Conservation (phyloP, 164 flowering plant genomes). For the Chimonanthus salicifolius region DNA sequence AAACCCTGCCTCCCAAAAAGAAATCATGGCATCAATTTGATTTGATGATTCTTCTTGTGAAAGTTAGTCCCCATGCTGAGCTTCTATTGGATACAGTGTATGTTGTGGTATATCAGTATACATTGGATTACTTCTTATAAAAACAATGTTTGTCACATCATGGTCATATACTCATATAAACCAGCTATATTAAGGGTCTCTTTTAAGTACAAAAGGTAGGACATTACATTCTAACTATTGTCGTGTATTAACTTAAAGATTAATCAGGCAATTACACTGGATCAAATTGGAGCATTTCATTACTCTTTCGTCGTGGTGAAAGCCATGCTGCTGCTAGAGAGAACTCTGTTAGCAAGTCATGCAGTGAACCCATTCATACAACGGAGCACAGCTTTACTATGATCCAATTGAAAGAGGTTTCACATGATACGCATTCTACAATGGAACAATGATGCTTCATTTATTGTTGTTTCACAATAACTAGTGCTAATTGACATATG, state of each 20-base stretch:
- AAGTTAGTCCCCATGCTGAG: too few species aligned
- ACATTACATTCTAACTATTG: neutral
- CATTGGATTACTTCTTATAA: too few species aligned
- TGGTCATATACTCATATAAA: neutral
- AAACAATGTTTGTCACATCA: neutral
- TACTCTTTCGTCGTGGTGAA: conserved; percentile 67
- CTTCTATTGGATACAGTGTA: too few species aligned
- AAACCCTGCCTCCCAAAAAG: too few species aligned
- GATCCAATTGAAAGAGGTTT: conserved; percentile 84
- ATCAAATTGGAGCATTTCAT: conserved; percentile 82
- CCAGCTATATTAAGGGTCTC: too few species aligned
- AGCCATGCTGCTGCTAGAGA: conserved; percentile 46
- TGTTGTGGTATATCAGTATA: too few species aligned
- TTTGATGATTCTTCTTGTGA: too few species aligned
- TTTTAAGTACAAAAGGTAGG: neutral
- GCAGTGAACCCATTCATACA: conserved; percentile 43
- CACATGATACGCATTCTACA: neutral
- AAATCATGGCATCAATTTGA: too few species aligned
- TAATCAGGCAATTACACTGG: conserved; percentile 42
- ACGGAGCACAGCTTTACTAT: conserved; percentile 53
- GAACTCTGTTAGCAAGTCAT: conserved; percentile 33
- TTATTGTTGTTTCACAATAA: neutral
- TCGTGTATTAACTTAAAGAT: conserved; percentile 3
- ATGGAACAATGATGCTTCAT: neutral
- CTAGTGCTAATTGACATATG: neutral